Evolutionary conservation across 2,329 filamentous ascomycete species (phyloP), one percentile per base, ranked within the genome.

Genomic region (Basipetospora chlamydospora): DNA sequence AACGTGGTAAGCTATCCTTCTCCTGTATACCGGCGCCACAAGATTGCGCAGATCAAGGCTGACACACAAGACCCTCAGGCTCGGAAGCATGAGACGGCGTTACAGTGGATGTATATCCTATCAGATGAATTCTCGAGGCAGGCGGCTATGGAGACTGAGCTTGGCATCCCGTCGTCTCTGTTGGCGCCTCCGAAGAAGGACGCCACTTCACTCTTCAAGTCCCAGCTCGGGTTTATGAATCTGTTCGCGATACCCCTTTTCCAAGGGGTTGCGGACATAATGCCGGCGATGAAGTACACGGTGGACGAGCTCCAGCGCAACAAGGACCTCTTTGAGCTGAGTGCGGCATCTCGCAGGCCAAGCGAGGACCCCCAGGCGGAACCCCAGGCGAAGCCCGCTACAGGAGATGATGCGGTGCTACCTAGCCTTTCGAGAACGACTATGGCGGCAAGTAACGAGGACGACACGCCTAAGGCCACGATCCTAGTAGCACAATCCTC

Each of bases 141-240:
- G 59, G 85, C 85, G 2, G 73, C 79, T 11, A 94, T 96, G 81
- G 90, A 98, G 57, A 66, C 68, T 39, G 84, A 93, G 50, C 70
- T 96, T 16, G 75, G 82, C 13, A 92, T 98, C 50, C 76, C 80
- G 32, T 88, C 88, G 0, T 87, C 87, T 21, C 68, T 98, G 3
- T 85, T 93, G 48, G 77, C 87, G 1, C 77, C 80, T 3, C 85
- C 90, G 28, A 77, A 84, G 40, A 83, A 87, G 47, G 87, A 95
- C 47, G 67, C 81, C 22, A 65, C 85, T 42, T 87, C 88, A 38
- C 67, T 95, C 37, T 82, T 77, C 43, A 85, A 83, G 46, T 81
- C 86, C 6, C 90, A 98, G 57, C 80, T 95, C 38, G 80, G 84
- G 17, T 98, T 98, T 59, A 95, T 96, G 83, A 90, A 85, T 45